phyloP scores from a whole-genome alignment of 345 rosid species.

The Populus ilicifolia region DNA sequence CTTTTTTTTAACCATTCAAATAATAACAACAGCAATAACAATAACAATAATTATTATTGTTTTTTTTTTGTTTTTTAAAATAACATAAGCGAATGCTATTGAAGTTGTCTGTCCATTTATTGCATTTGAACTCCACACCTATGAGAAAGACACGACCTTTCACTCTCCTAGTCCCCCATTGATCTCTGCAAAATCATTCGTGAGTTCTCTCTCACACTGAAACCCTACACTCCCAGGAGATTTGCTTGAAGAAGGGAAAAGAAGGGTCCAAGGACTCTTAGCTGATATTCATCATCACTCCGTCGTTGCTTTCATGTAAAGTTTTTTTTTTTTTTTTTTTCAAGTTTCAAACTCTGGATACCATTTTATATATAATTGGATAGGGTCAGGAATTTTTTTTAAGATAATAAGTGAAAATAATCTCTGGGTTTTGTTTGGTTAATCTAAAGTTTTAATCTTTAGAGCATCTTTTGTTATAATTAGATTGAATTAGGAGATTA shows the following conservation, averaged over 20 bases:
- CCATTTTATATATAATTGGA: neutral
- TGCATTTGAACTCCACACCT: slow-evolving; percentile 38
- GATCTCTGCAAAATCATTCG: slow-evolving; percentile 7
- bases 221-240: neutral
- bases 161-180: neutral
- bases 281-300: neutral
- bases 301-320: slow-evolving; percentile 17
- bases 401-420: neutral
- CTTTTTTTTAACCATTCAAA: neutral
- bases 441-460: neutral
- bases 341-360: neutral
- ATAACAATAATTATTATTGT: neutral
- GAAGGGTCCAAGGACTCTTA: neutral
- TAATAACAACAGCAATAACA: slow-evolving; percentile 2
- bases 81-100: too few relatives aligned
- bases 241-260: neutral
- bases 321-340: slow-evolving; percentile 14
- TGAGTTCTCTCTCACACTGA: neutral
- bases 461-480: neutral
- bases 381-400: neutral
- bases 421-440: neutral
- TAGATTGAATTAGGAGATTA: neutral
- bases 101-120: slow-evolving; percentile 30
- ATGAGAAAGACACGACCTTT: neutral
- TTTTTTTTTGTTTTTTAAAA: neutral